These are phyloP conservation scores for Sonneratia alba DNA, from an alignment of 345 rosid genomes.

Conservation along the genomic window DNA sequence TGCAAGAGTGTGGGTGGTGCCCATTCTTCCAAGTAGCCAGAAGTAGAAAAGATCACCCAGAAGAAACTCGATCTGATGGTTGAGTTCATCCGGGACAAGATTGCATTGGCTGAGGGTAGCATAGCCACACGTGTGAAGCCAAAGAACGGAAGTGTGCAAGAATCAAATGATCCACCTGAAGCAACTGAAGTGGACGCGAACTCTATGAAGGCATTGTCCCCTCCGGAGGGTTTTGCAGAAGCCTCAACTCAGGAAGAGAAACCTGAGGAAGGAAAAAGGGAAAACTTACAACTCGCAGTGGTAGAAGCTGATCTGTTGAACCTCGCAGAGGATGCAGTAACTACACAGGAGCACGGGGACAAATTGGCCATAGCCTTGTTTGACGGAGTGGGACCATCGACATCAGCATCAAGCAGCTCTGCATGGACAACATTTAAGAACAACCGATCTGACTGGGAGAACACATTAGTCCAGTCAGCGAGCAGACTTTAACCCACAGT, in stretches of 20 bases:
- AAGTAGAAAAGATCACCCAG: slow-evolving; percentile 59
- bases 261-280: slow-evolving; percentile 6
- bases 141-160: slow-evolving; percentile 20
- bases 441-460: slow-evolving; percentile 60
- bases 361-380: slow-evolving; percentile 56
- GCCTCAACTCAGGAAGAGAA: slow-evolving; percentile 8
- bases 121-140: slow-evolving; percentile 7
- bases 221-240: slow-evolving; percentile 29
- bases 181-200: slow-evolving; percentile 35
- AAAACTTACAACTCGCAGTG: slow-evolving; percentile 21
- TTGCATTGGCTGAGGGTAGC: slow-evolving; percentile 26
- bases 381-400: slow-evolving; percentile 26
- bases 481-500: slow-evolving; percentile 31
- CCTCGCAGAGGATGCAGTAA: slow-evolving; percentile 32
- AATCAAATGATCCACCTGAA: slow-evolving; percentile 7
- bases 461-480: slow-evolving; percentile 57
- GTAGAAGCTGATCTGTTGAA: slow-evolving; percentile 58
- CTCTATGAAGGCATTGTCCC: slow-evolving; percentile 47
- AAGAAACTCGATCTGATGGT: slow-evolving; percentile 81
- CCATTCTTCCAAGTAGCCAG: slow-evolving; percentile 68
- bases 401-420: slow-evolving; percentile 8
- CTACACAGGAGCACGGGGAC: slow-evolving; percentile 33
- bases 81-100: slow-evolving; percentile 65
- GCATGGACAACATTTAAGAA: slow-evolving; percentile 62
- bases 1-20: slow-evolving; percentile 57